phyloP scores from a whole-genome alignment of 441 rosid genomes.

The Corymbia calophylla region DNA sequence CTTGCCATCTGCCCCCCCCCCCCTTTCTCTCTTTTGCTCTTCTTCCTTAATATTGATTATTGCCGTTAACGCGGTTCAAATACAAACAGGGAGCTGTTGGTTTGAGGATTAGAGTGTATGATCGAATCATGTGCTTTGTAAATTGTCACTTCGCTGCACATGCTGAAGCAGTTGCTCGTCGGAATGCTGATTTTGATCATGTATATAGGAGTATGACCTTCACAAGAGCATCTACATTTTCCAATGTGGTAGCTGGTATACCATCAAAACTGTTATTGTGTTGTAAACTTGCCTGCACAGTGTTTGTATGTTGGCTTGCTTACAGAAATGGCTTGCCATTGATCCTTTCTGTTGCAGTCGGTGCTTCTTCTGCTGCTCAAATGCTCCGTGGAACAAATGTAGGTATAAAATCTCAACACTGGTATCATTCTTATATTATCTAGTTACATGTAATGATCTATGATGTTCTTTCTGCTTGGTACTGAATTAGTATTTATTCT shows the following conservation, averaged over 20 bases:
- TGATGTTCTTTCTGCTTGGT: not conserved
- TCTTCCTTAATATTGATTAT: not conserved
- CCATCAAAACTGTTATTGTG: slow-evolving; percentile 55
- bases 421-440: not conserved
- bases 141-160: slow-evolving; percentile 99
- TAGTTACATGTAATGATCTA: not conserved
- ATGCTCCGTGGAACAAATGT: slow-evolving; percentile 57
- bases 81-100: slow-evolving; percentile 90
- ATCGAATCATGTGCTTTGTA: slow-evolving; percentile 90
- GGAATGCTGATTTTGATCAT: slow-evolving; percentile 98
- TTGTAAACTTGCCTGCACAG: slow-evolving; percentile 52
- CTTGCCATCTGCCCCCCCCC: not conserved
- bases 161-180: slow-evolving; percentile 90
- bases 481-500: not conserved
- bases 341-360: slow-evolving; percentile 73
- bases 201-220: slow-evolving; percentile 79
- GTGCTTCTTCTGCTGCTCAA: slow-evolving; percentile 57
- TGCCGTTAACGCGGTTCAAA: not conserved
- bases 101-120: slow-evolving; percentile 84
- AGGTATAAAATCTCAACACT: slow-evolving; percentile 15
- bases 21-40: not conserved
- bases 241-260: slow-evolving; percentile 72
- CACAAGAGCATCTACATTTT: slow-evolving; percentile 52
- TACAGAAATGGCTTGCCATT: slow-evolving; percentile 49
- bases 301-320: slow-evolving; percentile 54